Evolutionary conservation across 257 asterid genomes (phyloP), one percentile per base, ranked within the genome.

Genomic region (Phtheirospermum japonicum): DNA sequence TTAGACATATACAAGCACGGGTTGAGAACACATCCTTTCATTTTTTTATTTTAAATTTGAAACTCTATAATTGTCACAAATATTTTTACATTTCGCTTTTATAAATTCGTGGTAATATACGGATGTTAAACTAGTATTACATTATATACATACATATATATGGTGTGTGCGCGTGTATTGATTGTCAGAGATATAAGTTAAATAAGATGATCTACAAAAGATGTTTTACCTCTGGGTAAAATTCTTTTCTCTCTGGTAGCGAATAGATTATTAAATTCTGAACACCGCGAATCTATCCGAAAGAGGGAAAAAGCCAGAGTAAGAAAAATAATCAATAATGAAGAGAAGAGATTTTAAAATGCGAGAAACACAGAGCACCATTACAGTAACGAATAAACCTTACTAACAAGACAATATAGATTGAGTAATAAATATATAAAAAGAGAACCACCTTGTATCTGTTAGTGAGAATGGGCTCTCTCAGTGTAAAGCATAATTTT

Each of bases 391-490:
- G 46, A n/a, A 65, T 7, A 52, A 33, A 14, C 16, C 52, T 16
- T 6, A 40, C 28, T 53, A 68, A 59, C n/a, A 73, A 46, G 12
- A 30, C 7, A 57, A 60, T 7, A 43, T 26, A 32, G n/a, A 8
- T 20, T 18, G 55, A 51, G 46, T n/a, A n/a, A n/a, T 63, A 49
- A 14, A 33, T 19, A 69, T 28, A 61, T 71, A 59, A 16, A 66
- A 33, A 18, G 57, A 66, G 70, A 53, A 92, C 97, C 95, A 53
- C 99, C 97, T 92, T 92, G 82, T 92, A 92, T 86, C 99, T 74
- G 80, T n/a, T 81, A 90, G 77, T 86, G 89, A 85, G 86, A 92
- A 75, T 92, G 97, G 76, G 96, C 90, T 80, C 99, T 85, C 78
- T 92, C 99, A 2, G 96, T 85, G 79, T 92, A 92, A 53, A 92